Conservation (phyloP, 2,329 filamentous ascomycete genomes). For the Colletotrichum aenigma region DNA sequence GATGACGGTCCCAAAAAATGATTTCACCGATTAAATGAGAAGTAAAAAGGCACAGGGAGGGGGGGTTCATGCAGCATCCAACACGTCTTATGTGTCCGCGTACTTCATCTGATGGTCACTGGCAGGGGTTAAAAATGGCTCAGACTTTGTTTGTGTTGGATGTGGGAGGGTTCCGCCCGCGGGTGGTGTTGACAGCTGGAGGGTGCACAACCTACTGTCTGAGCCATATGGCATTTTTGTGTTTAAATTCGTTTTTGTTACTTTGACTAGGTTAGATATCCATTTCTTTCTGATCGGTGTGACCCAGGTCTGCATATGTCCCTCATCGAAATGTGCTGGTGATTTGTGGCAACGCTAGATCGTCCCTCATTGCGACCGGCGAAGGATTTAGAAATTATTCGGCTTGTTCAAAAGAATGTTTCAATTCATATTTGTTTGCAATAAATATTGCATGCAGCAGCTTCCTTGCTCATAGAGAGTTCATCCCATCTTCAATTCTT, state of each 20-base stretch:
- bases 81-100: neutral
- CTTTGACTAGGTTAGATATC: neutral
- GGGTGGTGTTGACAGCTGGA: neutral
- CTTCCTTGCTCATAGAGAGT: neutral
- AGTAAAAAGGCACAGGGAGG: neutral
- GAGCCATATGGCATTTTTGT: neutral
- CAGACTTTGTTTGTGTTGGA: neutral
- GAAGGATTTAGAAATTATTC: neutral
- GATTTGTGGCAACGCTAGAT: neutral
- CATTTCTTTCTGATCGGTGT: neutral
- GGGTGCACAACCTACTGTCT: neutral
- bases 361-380: neutral
- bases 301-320: neutral
- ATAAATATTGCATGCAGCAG: neutral
- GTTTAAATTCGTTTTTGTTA: neutral
- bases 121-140: neutral
- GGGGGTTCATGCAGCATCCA: neutral
- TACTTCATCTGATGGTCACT: neutral
- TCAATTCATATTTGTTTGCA: neutral
- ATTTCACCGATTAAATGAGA: neutral
- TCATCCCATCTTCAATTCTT: neutral
- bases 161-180: neutral
- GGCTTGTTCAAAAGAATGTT: neutral
- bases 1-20: neutral
- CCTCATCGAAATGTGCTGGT: neutral